Evolutionary conservation across 345 rosid genomes (phyloP), one percentile per base, ranked within the genome.

Genomic region (Durio zibethinus): DNA sequence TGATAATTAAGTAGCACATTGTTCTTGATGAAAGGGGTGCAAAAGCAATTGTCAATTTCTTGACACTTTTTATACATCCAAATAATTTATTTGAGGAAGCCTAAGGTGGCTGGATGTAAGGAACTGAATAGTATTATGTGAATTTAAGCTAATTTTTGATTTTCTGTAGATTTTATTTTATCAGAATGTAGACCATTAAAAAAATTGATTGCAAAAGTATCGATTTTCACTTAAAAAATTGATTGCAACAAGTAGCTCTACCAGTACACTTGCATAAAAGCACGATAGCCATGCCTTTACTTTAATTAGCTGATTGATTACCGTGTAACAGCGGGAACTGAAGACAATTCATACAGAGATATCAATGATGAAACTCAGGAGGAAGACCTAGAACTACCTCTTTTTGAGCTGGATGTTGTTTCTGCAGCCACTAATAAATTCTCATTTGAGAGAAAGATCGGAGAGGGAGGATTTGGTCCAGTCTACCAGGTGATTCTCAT

Each of bases 401-500:
- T 68, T 27, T 15, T 56, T 9, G n/a, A 69, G 72, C 47, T 68
- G 16, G 16, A 33, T 64, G 15, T 53, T 78, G 27, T 73, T 74
- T 64, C 77, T 15, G 20, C 43, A 70, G 74, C 43, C 40, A 0
- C 79, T 61, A 48, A 70, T 21, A 74, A n/a, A 43, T 53, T 50
- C 73, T 69, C 76, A 12, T 79, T 77, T 1, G 80, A 77, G 21
- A 85, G 80, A 60, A 85, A 78, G 71, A 71, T 85, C 2, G 87
- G 87, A 36, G 80, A 80, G 61, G 87, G 87, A 5, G 87, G 85
- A 7, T 85, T 79, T 75, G 87, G 87, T 59, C 63, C 29, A 6
- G 85, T 85, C 42, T 80, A 85, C 73, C 80, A 65, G 81, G 85
- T 84, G 7, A 59, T 27, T 59, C 35, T 59, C 63, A 27, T 11